These are phyloP conservation scores for Penicillium sp. DNA, from an alignment of 2,329 filamentous ascomycete genomes.

Conservation along the genomic window DNA sequence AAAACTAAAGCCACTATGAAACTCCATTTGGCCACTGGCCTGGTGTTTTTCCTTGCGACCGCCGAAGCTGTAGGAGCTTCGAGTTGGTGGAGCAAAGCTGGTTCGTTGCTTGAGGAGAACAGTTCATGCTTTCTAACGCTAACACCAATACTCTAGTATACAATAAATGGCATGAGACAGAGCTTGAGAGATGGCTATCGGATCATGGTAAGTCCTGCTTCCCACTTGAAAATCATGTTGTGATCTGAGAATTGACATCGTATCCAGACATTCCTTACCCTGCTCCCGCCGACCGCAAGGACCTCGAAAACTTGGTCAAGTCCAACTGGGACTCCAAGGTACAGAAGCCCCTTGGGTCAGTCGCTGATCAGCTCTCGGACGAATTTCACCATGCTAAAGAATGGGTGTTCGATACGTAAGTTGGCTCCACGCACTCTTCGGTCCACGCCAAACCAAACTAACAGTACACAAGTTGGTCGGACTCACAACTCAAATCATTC, in stretches of 20 bases:
- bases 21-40: slow-evolving; percentile 66
- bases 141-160: slow-evolving; percentile 63
- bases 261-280: slow-evolving; percentile 75
- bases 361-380: slow-evolving; percentile 71
- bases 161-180: slow-evolving; percentile 98
- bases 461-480: slow-evolving; percentile 67
- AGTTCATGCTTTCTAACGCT: background rate
- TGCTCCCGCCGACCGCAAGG: slow-evolving; percentile 85
- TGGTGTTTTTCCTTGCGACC: slow-evolving; percentile 71
- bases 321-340: slow-evolving; percentile 84
- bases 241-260: background rate
- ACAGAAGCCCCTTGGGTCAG: slow-evolving; percentile 71
- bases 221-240: background rate
- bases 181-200: slow-evolving; percentile 94
- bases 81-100: slow-evolving; percentile 82
- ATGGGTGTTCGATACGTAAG: slow-evolving; percentile 85
- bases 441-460: background rate
- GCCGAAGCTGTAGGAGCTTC: slow-evolving; percentile 67
- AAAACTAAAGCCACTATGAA: slow-evolving; percentile 63
- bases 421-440: background rate
- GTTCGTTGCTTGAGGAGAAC: slow-evolving; percentile 54
- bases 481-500: slow-evolving; percentile 91
- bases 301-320: slow-evolving; percentile 87
- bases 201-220: slow-evolving; percentile 62
- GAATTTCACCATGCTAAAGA: slow-evolving; percentile 73